Conservation (phyloP, 1,139 yeast species). For the Blastobotrys persicus region DNA sequence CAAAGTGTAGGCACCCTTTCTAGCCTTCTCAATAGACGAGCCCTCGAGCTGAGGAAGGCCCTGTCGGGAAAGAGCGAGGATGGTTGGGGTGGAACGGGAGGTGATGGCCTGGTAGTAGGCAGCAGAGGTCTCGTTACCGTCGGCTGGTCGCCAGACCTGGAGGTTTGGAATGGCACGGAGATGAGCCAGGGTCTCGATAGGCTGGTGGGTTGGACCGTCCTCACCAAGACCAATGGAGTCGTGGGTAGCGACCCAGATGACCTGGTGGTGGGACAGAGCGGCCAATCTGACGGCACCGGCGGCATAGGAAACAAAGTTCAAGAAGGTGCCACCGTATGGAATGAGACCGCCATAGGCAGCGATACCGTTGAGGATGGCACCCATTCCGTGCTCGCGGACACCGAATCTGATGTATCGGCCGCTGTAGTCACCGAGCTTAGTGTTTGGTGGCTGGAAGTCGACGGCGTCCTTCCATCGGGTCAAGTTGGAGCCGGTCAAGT, state of each 20-base stretch:
- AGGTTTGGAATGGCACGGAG: slow-evolving; percentile 95
- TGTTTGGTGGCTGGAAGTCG: slow-evolving; percentile 90
- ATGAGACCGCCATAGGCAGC: slow-evolving; percentile 93
- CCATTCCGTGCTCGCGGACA: slow-evolving; percentile 99
- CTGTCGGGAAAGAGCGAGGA: slow-evolving; percentile 95
- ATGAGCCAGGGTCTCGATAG: slow-evolving; percentile 97
- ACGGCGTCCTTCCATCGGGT: slow-evolving; percentile 83
- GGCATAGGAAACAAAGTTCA: slow-evolving; percentile 96
- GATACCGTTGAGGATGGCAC: slow-evolving; percentile 98
- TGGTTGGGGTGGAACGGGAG: slow-evolving; percentile 73
- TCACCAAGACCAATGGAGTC: slow-evolving; percentile 99
- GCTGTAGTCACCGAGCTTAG: slow-evolving; percentile 78
- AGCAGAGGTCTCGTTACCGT: slow-evolving; percentile 98
- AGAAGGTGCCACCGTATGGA: slow-evolving; percentile 97
- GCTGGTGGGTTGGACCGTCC: slow-evolving; percentile 99
- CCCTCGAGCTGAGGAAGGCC: slow-evolving; percentile 96
- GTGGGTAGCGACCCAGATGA: slow-evolving; percentile 97
- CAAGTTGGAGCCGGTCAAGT: slow-evolving; percentile 95
- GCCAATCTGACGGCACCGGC: slow-evolving; percentile 96
- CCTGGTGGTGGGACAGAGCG: slow-evolving; percentile 91
- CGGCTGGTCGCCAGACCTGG: slow-evolving; percentile 99
- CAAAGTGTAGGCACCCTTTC: slow-evolving; percentile 92
- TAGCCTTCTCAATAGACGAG: slow-evolving; percentile 85
- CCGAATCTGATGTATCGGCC: slow-evolving; percentile 98
- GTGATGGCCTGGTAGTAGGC: slow-evolving; percentile 83